A percentile compares a stretch with the other conserved stretches of the same genome.
Evolutionary conservation across 345 rosid genomes (phyloP).

Genomic region (Eucalyptus cladocalyx): DNA sequence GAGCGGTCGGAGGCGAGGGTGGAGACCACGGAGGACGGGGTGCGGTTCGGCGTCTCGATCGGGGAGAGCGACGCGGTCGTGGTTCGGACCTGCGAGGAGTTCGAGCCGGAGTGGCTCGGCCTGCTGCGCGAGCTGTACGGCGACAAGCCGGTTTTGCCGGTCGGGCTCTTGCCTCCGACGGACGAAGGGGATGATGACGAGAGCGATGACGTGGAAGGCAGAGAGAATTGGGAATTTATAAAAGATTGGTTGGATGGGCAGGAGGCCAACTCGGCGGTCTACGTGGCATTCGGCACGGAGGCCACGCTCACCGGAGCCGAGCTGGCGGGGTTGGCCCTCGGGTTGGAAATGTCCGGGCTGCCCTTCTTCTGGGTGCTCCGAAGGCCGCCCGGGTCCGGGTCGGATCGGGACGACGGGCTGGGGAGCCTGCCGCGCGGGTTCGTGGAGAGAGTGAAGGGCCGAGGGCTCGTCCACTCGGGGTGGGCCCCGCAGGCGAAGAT

Average conservation of each 20-base stretch:
- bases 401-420: not conserved
- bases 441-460: slow-evolving; percentile 7
- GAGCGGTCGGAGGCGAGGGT: slow-evolving; percentile 3
- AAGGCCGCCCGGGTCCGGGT: not conserved
- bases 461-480: slow-evolving; percentile 12
- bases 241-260: slow-evolving; percentile 17
- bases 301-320: slow-evolving; percentile 11
- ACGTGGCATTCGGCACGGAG: slow-evolving; percentile 29
- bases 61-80: slow-evolving; percentile 16
- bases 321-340: slow-evolving; percentile 12
- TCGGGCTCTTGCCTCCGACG: slow-evolving; percentile 31
- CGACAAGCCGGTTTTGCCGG: slow-evolving; percentile 26
- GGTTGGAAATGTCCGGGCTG: slow-evolving; percentile 18
- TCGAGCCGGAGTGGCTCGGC: slow-evolving; percentile 35
- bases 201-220: not conserved
- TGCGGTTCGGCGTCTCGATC: slow-evolving; percentile 4
- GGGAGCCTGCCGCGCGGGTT: slow-evolving; percentile 15
- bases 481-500: slow-evolving; percentile 32
- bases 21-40: not conserved
- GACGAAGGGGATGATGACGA: not conserved
- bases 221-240: not conserved
- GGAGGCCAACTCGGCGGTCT: not conserved
- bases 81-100: slow-evolving; percentile 29
- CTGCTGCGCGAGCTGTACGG: slow-evolving; percentile 7
- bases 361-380: slow-evolving; percentile 34